Conservation (phyloP, 495 filamentous ascomycete genomes). For the Lasiosphaeria hispida region DNA sequence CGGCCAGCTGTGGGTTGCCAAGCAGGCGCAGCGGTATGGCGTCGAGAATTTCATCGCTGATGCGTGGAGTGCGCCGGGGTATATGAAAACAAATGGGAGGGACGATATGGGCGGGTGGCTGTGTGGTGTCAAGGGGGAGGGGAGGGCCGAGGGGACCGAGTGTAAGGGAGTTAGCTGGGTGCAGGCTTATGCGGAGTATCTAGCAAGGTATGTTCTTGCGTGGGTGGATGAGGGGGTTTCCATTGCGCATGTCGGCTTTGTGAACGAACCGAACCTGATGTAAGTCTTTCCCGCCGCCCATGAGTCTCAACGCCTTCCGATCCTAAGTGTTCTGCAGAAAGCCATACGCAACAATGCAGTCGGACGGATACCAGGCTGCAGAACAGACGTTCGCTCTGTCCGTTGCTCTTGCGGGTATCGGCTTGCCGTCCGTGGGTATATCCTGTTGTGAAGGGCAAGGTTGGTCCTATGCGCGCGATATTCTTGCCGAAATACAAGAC, state of each 20-base stretch:
- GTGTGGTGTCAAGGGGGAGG: conserved; percentile 44
- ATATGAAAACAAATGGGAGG: conserved; percentile 56
- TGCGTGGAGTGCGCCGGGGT: conserved; percentile 56
- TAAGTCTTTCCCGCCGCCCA: conserved; percentile 11
- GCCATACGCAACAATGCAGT: conserved; percentile 48
- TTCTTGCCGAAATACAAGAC: conserved; percentile 39
- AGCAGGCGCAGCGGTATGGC: conserved; percentile 45
- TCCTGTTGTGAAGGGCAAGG: conserved; percentile 54
- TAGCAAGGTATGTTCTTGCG: conserved; percentile 52
- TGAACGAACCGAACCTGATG: conserved; percentile 57
- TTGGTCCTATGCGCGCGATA: conserved; percentile 41
- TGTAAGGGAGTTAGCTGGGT: conserved; percentile 53
- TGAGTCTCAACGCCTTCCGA: neutral
- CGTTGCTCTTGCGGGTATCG: conserved; percentile 36
- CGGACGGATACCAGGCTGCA: conserved; percentile 47
- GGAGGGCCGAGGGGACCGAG: conserved; percentile 21
- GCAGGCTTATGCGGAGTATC: conserved; percentile 54
- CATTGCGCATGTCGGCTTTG: conserved; percentile 51
- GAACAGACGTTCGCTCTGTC: conserved; percentile 44
- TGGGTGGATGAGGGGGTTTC: conserved; percentile 47
- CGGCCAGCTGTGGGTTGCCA: conserved; percentile 50
- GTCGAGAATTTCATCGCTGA: conserved; percentile 49
- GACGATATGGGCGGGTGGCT: conserved; percentile 44
- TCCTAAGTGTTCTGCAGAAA: conserved; percentile 15
- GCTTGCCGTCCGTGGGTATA: conserved; percentile 38